Percentiles rank a stretch among this genome's conserved stretches.
Evolutionary conservation across 768 basidiomycete species (phyloP).

Genomic region (Lactifluus hygrophoroides): DNA sequence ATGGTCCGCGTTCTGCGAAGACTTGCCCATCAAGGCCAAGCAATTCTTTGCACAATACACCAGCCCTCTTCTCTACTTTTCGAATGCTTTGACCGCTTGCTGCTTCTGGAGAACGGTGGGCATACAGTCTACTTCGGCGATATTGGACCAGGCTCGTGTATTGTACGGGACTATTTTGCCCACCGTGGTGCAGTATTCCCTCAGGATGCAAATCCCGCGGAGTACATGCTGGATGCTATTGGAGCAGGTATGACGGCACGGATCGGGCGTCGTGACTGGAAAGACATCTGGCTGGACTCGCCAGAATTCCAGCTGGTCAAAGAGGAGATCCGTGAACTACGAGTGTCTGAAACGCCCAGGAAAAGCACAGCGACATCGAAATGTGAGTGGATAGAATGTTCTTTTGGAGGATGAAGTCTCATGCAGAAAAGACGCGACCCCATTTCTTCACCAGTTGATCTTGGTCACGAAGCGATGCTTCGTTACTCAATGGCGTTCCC

Average conservation of each 20-base stretch:
- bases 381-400: not conserved
- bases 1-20: slow-evolving; percentile 75
- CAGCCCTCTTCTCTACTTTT: slow-evolving; percentile 83
- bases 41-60: slow-evolving; percentile 86
- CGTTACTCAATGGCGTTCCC: slow-evolving; percentile 69
- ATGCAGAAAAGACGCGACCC: slow-evolving; percentile 52
- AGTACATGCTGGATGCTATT: slow-evolving; percentile 77
- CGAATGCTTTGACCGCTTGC: slow-evolving; percentile 71
- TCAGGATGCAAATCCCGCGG: slow-evolving; percentile 65
- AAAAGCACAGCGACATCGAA: not conserved
- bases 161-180: slow-evolving; percentile 70
- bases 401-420: not conserved
- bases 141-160: slow-evolving; percentile 63
- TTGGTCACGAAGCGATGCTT: slow-evolving; percentile 61
- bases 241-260: slow-evolving; percentile 71
- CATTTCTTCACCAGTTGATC: slow-evolving; percentile 65
- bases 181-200: slow-evolving; percentile 69
- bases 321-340: slow-evolving; percentile 34
- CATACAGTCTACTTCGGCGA: slow-evolving; percentile 93
- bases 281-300: slow-evolving; percentile 73
- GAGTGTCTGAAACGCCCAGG: slow-evolving; percentile 16
- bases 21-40: slow-evolving; percentile 78
- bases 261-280: slow-evolving; percentile 78
- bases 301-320: slow-evolving; percentile 35
- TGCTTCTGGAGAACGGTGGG: slow-evolving; percentile 68